phyloP scores from a whole-genome alignment of 164 flowering plant genomes.

The Stephania cephalantha region DNA sequence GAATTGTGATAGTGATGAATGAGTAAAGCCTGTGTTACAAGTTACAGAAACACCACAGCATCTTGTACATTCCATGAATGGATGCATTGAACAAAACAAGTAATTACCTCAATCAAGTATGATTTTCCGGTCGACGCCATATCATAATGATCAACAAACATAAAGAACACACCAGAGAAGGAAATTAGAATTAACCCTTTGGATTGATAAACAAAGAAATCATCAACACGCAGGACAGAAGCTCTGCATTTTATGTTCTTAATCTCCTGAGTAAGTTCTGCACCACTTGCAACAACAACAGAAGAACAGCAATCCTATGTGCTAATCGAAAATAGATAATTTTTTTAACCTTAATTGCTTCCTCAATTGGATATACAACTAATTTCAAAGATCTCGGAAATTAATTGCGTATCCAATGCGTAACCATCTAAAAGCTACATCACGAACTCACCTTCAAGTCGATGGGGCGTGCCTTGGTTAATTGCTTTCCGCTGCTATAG shows the following conservation, averaged over 20 bases:
- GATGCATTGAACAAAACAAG: too few species aligned
- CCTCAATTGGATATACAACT: background rate
- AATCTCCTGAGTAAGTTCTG: background rate
- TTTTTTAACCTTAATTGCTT: background rate
- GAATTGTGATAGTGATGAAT: too few species aligned
- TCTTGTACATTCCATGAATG: too few species aligned
- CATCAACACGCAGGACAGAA: background rate
- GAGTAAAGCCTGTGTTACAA: too few species aligned
- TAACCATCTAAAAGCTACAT: background rate
- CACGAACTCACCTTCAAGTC: background rate
- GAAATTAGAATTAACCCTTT: background rate
- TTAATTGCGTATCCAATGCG: background rate
- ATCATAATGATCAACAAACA: background rate
- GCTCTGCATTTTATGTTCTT: background rate
- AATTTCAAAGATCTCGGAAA: background rate
- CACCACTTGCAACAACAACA: background rate
- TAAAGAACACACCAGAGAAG: background rate
- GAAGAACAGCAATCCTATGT: background rate
- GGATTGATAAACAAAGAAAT: background rate
- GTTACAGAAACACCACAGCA: too few species aligned
- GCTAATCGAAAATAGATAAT: background rate
- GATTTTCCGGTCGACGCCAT: too few species aligned
- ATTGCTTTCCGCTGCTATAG: slow-evolving; percentile 2
- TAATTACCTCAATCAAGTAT: too few species aligned
- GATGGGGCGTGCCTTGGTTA: background rate